Evolutionary conservation across 352 stramenopile genomes (phyloP), one percentile per base, ranked within the genome.

Genomic region (Phytopythium litorale): DNA sequence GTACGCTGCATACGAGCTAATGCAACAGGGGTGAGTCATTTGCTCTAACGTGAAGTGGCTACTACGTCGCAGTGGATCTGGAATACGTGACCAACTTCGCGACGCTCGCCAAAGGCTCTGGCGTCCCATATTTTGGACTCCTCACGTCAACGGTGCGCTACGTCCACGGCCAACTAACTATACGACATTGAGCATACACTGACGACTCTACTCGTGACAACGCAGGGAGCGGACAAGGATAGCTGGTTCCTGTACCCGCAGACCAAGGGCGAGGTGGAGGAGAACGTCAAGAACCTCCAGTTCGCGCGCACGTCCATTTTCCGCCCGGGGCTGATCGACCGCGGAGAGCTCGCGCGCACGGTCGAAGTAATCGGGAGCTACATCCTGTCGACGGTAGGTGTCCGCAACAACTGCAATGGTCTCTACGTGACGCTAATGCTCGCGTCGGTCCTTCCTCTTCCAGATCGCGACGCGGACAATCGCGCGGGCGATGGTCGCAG

Each of bases 201-300:
- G 23, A 56, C 23, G 30, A 13, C 7, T 51, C 13, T 30, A 13
- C 19, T 61, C 37, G 58, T 16, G 13, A 35, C 8, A 49, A n/a
- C 35, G 18, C 48, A 87, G 75, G 70, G 71, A 55, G 71, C 77
- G 4, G 76, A 84, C 73, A 87, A 86, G 62, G 73, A 76, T 64
- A 88, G 79, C 66, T 92, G 83, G 80, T 87, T 90, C 61, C 62
- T 90, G 49, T 92, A 90, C 58, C 75, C 77, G 11, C 66, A 86
- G 62, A 90, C 80, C 9, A 92, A 92, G 69, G 83, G 76, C 13
- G 73, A 90, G 54, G 77, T 71, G 11, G 80, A 90, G 64, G 77
- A 84, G 19, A 83, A 71, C 55, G 70, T 92, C 57, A 78, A 74
- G 58, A 59, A 53, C 11, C 53, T 90, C 19, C 48, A 40, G 13